Evolutionary conservation across 257 asterid genomes (phyloP), one percentile per base, ranked within the genome.

Genomic region (Cruciata laevipes): DNA sequence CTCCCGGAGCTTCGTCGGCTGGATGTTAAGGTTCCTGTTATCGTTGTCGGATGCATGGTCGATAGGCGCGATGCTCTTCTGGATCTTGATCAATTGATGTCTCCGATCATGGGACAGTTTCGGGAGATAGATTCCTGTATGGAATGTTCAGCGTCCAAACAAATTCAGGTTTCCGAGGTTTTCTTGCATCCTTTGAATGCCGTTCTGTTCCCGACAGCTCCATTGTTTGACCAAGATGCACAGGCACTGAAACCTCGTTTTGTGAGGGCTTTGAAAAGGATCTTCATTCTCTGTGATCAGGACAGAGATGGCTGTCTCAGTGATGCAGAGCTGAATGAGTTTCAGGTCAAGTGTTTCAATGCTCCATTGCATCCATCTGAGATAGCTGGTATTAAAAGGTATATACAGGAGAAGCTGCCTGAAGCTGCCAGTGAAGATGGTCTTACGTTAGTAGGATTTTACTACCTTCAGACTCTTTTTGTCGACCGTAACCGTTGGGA

Each of bases 291-390:
- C 21, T 94, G 95, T 23, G 99, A 94, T 74, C 87, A 82, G 64
- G 98, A 90, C 75, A 85, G 96, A 77, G 99, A 94, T 83, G 99
- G 99, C 58, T 95, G 96, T 70, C 96, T 94, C 69, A 88, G 87
- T 79, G 97, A 90, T 73, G 96, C 77, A 35, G 99, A 94, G 81
- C 84, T 94, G 80, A 90, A 90, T 59, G 92, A 87, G 69, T 90
- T 94, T 85, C 99, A 88, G 99, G 96, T 88, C 62, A 90, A 87
- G 77, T 94, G 99, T 82, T 94, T 90, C 83, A 85, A 81, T 73
- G 89, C 95, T 75, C 99, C 99, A 51, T 76, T 94, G 44, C 99
- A 90, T 74, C 93, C 96, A 55, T 78, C 97, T 57, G 96, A 94
- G 77, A 89, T 90, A 76, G 87, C 78, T 47, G 95, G 95, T 66